Base-by-base conservation (phyloP, 495 filamentous ascomycete species). In the Hypoxylon perforatum region DNA sequence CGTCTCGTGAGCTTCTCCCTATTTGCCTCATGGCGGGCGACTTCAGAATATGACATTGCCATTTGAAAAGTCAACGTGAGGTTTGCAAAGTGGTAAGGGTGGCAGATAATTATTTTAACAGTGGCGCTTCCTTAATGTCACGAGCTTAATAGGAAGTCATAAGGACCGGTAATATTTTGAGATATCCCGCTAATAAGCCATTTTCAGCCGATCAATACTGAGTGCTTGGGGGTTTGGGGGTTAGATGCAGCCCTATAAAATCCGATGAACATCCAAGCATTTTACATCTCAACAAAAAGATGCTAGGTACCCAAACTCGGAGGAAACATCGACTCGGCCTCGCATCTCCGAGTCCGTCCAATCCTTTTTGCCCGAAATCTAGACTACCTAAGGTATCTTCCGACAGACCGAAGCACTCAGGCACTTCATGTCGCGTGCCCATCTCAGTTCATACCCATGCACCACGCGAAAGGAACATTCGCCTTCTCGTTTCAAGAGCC, bases 251-350 rank as follows among this genome's bases (percentile, higher is more conserved):
- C 65, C 58, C 47, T 62, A 54, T 41, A 33, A 18, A 51, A 54
- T 23, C 36, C 25, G 11, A 30, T 30, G 12, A 28, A 53, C 33
- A 5, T 10, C n/a, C n/a, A n/a, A n/a, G n/a, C n/a, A n/a, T n/a
- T n/a, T n/a, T n/a, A n/a, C 22, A n/a, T 52, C 57, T 54, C 53
- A 68, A 63, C 64, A 28, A 67, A n/a, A 67, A 67, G 51, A 52
- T 28, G 11, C 28, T 10, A 15, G 25, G 46, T n/a, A 58, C 23
- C 47, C 42, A 22, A 54, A 50, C 53, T 68, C 58, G 58, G 65
- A 62, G 35, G 28, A 61, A 30, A 7, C 19, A 18, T 23, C 2
- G 17, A 18, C 35, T 57, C 11, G 4, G 48, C 30, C 58, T 67
- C 64, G 58, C 52, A 67, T 62, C 46, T 67, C 64, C 64, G 58